Base-by-base conservation (phyloP, 164 flowering plant genomes). In the Magnolia sinica region DNA sequence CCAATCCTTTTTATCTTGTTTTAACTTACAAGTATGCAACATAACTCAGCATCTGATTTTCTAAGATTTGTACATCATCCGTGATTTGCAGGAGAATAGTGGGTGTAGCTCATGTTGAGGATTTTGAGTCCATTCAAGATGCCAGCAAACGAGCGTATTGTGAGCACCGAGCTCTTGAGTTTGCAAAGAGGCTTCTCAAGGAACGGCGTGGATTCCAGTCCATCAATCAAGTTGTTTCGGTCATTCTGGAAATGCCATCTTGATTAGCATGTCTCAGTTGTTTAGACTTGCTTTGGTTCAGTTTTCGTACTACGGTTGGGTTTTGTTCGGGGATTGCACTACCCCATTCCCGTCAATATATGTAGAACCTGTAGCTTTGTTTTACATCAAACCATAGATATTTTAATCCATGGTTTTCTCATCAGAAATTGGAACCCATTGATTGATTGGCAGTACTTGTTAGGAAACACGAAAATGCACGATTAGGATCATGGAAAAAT, bases 91-190 rank as follows among this genome's bases (percentile, higher is more conserved):
- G 98, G 97, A 89, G 99, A 81, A 90, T 94, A 63, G 93, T 96
- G 45, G 99, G 99, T 61, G 94, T 96, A 2, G 97, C 97, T 50
- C 99, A 96, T 83, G 96, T 96, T 23, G 98, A 91, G 82, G 99
- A 96, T 84, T 89, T 96, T 78, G 98, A 94, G 75, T 88, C 96
- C 14, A 94, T 94, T 29, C 37, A 64, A 5, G 94, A 91, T 81
- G 81, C 85, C 52, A 76, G 76, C 69, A 87, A 76, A 76, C 83
- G 96, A 71, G 94, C 98, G 64, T 81, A 81, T 14, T 94, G 99
- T 74, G 98, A 96, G 82, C 82, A 86, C 69, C 85, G 78, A 59
- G 98, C 98, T 73, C 92, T 96, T 29, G 80, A 87, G 50, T 79
- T 89, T 70, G 99, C 98, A 2, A 96, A 90, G 81, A 73, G 74